phyloP scores from a whole-genome alignment of 345 rosid genomes.

The Hevea brasiliensis region DNA sequence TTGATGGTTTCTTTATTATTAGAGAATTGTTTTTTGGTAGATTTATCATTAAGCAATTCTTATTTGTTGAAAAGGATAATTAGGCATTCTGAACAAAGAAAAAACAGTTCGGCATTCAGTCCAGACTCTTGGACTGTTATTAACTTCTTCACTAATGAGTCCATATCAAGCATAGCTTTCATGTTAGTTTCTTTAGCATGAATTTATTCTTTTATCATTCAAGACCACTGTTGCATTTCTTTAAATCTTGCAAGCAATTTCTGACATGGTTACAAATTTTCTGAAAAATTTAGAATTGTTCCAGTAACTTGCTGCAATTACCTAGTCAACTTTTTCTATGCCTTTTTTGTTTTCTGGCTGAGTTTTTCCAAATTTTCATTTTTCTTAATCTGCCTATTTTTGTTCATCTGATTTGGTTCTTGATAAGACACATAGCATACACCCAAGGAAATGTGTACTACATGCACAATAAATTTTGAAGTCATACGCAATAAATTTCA shows the following conservation, averaged over 20 bases:
- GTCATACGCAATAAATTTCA: too few relatives aligned
- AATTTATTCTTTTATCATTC: background rate
- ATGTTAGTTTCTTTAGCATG: background rate
- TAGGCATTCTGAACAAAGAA: background rate
- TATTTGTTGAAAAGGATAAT: background rate
- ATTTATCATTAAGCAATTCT: too few relatives aligned
- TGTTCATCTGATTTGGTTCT: background rate
- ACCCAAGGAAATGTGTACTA: background rate
- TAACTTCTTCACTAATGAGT: background rate
- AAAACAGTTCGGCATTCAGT: background rate
- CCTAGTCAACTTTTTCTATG: background rate
- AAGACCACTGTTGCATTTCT: slow-evolving; percentile 2
- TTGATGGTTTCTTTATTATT: background rate
- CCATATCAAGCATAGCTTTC: background rate
- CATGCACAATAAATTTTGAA: background rate
- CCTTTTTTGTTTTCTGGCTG: background rate
- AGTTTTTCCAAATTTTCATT: background rate
- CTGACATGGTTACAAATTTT: background rate
- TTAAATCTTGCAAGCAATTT: background rate
- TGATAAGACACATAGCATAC: background rate
- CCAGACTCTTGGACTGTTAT: background rate
- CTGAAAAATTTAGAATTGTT: background rate
- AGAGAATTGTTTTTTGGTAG: background rate
- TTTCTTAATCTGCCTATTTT: background rate
- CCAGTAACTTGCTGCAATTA: background rate